Evolutionary conservation across 768 basidiomycete species (phyloP).

Genomic region (Artomyces pyxidatus): DNA sequence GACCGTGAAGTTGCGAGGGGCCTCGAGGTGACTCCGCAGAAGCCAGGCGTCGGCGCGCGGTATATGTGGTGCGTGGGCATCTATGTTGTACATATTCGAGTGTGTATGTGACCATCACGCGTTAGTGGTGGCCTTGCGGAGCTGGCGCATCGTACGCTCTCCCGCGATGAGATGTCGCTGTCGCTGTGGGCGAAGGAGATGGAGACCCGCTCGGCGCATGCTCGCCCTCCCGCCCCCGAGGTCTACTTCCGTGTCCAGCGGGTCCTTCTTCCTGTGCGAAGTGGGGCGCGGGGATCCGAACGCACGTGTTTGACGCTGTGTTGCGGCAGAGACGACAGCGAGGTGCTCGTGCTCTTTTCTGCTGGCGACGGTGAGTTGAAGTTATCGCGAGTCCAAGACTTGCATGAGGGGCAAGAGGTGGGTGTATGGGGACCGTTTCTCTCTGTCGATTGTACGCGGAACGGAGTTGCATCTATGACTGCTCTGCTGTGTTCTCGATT

Average conservation of each 20-base stretch:
- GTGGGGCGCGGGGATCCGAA: not conserved
- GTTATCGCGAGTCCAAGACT: not conserved
- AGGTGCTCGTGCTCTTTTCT: not conserved
- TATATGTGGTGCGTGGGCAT: conserved; percentile 35
- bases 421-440: conserved; percentile 6
- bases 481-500: too few species aligned
- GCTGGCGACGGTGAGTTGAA: not conserved
- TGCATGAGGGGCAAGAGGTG: not conserved
- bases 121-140: conserved; percentile 51
- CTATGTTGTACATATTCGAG: not conserved
- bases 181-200: conserved; percentile 47
- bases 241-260: not conserved
- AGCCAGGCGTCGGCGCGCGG: conserved; percentile 32
- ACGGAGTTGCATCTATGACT: too few species aligned
- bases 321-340: not conserved
- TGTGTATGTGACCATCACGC: not conserved
- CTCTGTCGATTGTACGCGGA: not conserved
- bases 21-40: conserved; percentile 51
- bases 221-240: not conserved
- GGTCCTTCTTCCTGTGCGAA: not conserved
- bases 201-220: conserved; percentile 19
- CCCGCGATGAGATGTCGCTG: conserved; percentile 37
- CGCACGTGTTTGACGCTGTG: not conserved
- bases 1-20: conserved; percentile 39
- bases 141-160: conserved; percentile 35